phyloP scores from a whole-genome alignment of 495 filamentous ascomycete genomes.

The Neurospora intermedia region DNA sequence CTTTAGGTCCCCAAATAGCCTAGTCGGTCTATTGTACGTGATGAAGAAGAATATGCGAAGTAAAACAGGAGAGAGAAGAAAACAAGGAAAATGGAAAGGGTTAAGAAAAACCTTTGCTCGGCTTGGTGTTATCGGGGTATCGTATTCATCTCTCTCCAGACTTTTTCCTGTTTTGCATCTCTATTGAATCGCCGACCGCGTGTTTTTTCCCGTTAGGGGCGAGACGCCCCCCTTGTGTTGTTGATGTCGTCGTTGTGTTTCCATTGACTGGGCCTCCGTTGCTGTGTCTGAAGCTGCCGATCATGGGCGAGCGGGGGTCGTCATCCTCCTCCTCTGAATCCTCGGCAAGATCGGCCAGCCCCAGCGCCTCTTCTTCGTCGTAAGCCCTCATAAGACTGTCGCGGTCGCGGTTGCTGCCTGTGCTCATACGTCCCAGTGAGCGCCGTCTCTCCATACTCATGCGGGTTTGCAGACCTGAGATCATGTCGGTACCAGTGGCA shows the following conservation, averaged over 20 bases:
- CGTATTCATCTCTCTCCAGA: slow-evolving; percentile 5
- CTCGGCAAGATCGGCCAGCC: slow-evolving; percentile 52
- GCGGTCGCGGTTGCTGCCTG: slow-evolving; percentile 54
- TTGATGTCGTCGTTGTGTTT: slow-evolving; percentile 4
- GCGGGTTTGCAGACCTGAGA: slow-evolving; percentile 79
- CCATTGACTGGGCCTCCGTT: slow-evolving; percentile 9
- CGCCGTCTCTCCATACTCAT: slow-evolving; percentile 85
- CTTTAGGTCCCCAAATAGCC: neutral
- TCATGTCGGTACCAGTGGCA: slow-evolving; percentile 79
- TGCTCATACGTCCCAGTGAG: slow-evolving; percentile 39
- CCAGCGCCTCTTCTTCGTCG: slow-evolving; percentile 62
- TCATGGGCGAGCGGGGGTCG: slow-evolving; percentile 25
- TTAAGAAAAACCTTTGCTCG: neutral
- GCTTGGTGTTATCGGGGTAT: neutral
- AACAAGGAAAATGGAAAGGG: neutral
- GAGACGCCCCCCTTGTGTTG: neutral
- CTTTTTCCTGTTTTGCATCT: slow-evolving; percentile 31
- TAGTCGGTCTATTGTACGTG: neutral
- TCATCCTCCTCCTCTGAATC: slow-evolving; percentile 47
- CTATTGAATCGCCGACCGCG: slow-evolving; percentile 26
- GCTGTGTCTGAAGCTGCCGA: slow-evolving; percentile 13
- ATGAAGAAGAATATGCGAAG: neutral
- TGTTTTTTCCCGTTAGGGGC: neutral
- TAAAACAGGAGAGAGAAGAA: neutral
- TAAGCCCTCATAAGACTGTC: slow-evolving; percentile 76